Conservation (phyloP, 352 stramenopile genomes). For the Pythium scleroteichum region DNA sequence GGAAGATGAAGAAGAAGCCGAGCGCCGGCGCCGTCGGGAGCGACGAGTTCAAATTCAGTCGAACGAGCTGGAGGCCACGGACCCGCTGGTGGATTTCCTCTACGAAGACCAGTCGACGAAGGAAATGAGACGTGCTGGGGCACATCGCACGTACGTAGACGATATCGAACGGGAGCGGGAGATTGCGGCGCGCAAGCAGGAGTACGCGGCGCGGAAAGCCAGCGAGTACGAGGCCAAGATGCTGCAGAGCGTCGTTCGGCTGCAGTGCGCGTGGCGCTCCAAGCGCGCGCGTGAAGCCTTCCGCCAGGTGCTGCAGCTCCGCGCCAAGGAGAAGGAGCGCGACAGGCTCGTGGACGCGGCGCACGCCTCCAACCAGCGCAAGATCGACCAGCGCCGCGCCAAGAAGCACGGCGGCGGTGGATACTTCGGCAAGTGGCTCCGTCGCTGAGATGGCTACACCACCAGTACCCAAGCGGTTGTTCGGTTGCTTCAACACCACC, state of each 20-base stretch:
- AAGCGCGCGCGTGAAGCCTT: slow-evolving; percentile 66
- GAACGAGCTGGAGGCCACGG: slow-evolving; percentile 26
- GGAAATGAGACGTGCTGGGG: slow-evolving; percentile 38
- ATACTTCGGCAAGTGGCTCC: slow-evolving; percentile 28
- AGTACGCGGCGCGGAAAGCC: slow-evolving; percentile 35
- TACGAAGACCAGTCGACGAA: slow-evolving; percentile 59
- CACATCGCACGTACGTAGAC: slow-evolving; percentile 33
- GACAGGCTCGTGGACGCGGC: slow-evolving; percentile 36
- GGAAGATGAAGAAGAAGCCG: slow-evolving; percentile 16
- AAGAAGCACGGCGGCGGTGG: slow-evolving; percentile 25
- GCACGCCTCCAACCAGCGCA: slow-evolving; percentile 23
- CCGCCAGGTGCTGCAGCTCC: slow-evolving; percentile 53
- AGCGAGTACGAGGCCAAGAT: slow-evolving; percentile 46
- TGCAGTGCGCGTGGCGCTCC: slow-evolving; percentile 78
- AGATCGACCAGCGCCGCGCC: slow-evolving; percentile 19
- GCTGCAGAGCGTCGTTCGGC: slow-evolving; percentile 51
- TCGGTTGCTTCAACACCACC: too few species aligned
- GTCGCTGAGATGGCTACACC: slow-evolving; percentile 8
- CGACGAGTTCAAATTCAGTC: slow-evolving; percentile 23
- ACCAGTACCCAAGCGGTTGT: too few species aligned
- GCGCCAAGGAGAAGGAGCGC: slow-evolving; percentile 64
- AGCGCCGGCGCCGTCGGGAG: background rate
- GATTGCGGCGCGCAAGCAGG: slow-evolving; percentile 44
- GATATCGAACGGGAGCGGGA: slow-evolving; percentile 29
- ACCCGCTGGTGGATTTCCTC: slow-evolving; percentile 40